Evolutionary conservation across 129 eudicot species (phyloP).

Genomic region (Gnaphalium uliginosum): DNA sequence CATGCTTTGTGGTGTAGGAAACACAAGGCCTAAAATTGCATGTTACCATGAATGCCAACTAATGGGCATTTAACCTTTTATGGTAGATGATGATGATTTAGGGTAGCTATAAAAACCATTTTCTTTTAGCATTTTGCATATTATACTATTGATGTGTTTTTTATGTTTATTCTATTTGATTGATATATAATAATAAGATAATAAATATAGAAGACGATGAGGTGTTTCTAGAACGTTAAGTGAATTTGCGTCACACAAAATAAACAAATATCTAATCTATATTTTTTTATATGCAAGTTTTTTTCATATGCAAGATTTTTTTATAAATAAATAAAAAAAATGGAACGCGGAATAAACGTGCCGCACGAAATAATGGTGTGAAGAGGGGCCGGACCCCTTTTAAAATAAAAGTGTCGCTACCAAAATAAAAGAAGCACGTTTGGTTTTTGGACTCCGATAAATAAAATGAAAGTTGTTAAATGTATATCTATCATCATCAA

Average conservation of each 20-base stretch:
- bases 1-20: conserved; percentile 15
- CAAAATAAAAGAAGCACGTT: conserved; percentile 32
- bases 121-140: not conserved
- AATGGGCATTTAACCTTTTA: not conserved
- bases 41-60: conserved; percentile 9
- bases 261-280: not conserved
- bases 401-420: conserved; percentile 31
- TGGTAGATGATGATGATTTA: not conserved
- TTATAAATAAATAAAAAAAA: conserved; percentile 10
- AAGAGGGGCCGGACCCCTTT: conserved; percentile 11
- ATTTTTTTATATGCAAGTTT: not conserved
- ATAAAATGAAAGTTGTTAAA: not conserved
- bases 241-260: conserved; percentile 4
- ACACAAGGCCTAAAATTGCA: conserved; percentile 21
- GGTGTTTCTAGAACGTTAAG: not conserved
- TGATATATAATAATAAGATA: not conserved
- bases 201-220: not conserved
- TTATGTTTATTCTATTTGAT: not conserved
- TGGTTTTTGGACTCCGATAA: conserved; percentile 19
- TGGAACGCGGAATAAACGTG: conserved; percentile 30
- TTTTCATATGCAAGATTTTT: no score
- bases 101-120: not conserved
- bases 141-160: no score
- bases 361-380: conserved; percentile 16
- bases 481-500: not conserved